Conservation (phyloP, 345 rosid genomes). For the Cardamine chenopodiifolia region DNA sequence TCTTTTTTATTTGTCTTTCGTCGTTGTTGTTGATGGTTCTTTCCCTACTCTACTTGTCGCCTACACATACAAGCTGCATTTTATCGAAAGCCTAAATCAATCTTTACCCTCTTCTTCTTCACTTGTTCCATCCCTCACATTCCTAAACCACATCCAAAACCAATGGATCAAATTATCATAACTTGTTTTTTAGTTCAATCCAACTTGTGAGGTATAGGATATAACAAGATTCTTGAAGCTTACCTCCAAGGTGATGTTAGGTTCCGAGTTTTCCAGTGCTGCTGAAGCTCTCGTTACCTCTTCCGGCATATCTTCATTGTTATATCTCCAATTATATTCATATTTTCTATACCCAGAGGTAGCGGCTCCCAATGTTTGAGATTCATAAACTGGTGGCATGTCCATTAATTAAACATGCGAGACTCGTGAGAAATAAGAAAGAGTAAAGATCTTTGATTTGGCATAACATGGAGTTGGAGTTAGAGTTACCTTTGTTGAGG, state of each 20-base stretch:
- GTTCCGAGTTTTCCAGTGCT: conserved; percentile 84
- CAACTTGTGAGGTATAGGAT: neutral
- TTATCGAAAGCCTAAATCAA: conserved; percentile 13
- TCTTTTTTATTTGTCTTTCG: no score
- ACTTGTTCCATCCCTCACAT: conserved; percentile 68
- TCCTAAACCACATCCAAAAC: conserved; percentile 50
- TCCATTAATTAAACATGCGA: conserved; percentile 28
- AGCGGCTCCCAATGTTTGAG: conserved; percentile 79
- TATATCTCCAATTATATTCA: conserved; percentile 78
- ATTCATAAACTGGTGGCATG: conserved; percentile 59
- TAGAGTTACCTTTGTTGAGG: conserved; percentile 82
- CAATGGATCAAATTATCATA: neutral
- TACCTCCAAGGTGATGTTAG: conserved; percentile 93
- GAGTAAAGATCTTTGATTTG: conserved; percentile 11
- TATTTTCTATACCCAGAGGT: conserved; percentile 71
- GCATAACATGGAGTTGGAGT: conserved; percentile 1
- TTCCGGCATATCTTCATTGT: conserved; percentile 61
- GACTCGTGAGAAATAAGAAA: conserved; percentile 6
- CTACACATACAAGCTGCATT: conserved; percentile 12
- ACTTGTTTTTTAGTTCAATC: neutral
- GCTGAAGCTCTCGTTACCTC: conserved; percentile 79
- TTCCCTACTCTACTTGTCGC: no score
- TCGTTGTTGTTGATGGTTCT: no score
- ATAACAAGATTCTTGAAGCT: conserved; percentile 32
- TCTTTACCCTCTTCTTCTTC: conserved; percentile 69